Conservation (phyloP, 2,329 filamentous ascomycete genomes). For the Phialophora verrucosa region DNA sequence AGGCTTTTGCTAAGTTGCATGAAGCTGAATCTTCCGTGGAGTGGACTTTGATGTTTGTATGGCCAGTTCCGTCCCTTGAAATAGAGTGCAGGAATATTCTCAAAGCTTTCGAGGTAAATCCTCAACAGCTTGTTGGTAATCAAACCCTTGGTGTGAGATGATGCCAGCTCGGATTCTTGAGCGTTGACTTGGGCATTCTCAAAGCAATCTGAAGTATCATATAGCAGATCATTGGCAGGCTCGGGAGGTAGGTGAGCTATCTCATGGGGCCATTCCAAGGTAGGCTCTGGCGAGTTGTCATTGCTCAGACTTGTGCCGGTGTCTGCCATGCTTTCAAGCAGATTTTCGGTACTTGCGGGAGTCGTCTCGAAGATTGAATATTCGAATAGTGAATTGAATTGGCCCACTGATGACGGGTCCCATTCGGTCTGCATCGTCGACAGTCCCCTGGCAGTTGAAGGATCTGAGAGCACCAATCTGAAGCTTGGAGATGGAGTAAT, state of each 20-base stretch:
- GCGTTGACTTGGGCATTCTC: conserved; percentile 12
- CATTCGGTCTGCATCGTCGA: no score
- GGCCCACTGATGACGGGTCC: no score
- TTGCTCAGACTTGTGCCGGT: no score
- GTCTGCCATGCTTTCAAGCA: no score
- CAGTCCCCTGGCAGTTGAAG: no score
- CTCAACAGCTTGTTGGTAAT: conserved; percentile 45
- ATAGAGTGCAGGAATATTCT: conserved; percentile 54
- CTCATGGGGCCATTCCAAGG: no score
- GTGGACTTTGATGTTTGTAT: conserved; percentile 18
- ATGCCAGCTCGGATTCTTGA: conserved; percentile 19
- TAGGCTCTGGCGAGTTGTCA: no score
- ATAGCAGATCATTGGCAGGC: background rate
- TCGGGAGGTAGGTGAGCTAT: conserved; percentile 9
- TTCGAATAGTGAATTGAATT: no score
- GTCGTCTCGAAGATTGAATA: no score
- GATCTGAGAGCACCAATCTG: no score
- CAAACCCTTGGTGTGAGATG: conserved; percentile 16
- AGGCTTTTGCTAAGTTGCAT: conserved; percentile 19
- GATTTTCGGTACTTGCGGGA: no score
- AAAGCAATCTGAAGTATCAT: background rate
- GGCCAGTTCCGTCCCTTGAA: conserved; percentile 52
- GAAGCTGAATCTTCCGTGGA: conserved; percentile 18
- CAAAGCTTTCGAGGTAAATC: conserved; percentile 55
- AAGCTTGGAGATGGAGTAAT: no score